phyloP scores from a whole-genome alignment of 371 early-diverging fungal genomes.

The Mucor mucedo region DNA sequence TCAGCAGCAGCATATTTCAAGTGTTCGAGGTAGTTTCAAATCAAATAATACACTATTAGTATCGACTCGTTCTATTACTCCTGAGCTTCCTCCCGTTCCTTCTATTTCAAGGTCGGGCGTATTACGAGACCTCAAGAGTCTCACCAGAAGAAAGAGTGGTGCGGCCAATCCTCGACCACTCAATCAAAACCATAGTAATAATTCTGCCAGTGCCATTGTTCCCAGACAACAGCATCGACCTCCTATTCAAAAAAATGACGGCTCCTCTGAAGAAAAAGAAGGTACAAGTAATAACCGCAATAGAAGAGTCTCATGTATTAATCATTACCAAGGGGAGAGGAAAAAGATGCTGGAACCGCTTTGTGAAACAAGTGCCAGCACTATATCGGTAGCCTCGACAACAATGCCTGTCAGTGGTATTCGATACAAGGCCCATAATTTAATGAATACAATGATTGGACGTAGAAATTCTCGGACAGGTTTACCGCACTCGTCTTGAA shows the following conservation, averaged over 20 bases:
- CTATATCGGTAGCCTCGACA: background rate
- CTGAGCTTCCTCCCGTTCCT: constrained; percentile 32
- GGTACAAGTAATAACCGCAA: constrained; percentile 1
- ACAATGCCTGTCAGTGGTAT: constrained; percentile 5
- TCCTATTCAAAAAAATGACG: background rate
- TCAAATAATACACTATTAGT: background rate
- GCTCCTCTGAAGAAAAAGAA: background rate
- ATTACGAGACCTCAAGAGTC: constrained; percentile 40
- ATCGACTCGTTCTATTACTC: constrained; percentile 1
- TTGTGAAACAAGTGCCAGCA: background rate
- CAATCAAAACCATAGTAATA: background rate
- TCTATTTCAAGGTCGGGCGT: constrained; percentile 44
- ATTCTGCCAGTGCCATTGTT: background rate
- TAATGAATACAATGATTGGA: constrained; percentile 31
- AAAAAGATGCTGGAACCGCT: background rate
- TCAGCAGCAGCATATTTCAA: constrained; percentile 2
- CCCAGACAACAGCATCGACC: background rate
- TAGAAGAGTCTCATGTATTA: background rate
- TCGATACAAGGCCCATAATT: constrained; percentile 13
- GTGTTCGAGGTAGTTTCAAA: background rate
- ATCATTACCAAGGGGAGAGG: background rate
- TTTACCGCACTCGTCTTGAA: constrained; percentile 14
- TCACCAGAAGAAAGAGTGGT: constrained; percentile 39
- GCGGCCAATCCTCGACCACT: background rate
- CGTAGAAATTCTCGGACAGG: constrained; percentile 17